These are phyloP conservation scores for Elongisporangium prolatum DNA, from an alignment of 352 stramenopile species.

Conservation along the genomic window DNA sequence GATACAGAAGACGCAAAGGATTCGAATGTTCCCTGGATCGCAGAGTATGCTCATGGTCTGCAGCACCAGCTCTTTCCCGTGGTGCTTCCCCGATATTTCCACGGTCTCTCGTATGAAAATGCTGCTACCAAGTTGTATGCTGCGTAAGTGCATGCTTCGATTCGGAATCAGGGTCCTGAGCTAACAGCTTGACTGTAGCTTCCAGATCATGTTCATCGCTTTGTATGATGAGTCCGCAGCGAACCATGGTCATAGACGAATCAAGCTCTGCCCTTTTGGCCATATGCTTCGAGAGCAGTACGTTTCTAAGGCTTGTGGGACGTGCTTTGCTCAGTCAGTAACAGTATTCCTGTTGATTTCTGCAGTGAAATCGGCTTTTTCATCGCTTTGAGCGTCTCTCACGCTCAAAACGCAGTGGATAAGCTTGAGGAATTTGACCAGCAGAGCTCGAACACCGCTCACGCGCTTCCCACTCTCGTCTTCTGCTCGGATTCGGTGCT, in stretches of 20 bases:
- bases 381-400: slow-evolving; percentile 35
- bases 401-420: slow-evolving; percentile 36
- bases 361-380: slow-evolving; percentile 46
- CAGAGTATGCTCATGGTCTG: slow-evolving; percentile 45
- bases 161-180: too few species aligned
- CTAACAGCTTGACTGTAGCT: too few species aligned
- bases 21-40: slow-evolving; percentile 44
- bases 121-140: slow-evolving; percentile 33
- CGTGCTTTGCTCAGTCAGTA: not conserved
- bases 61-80: slow-evolving; percentile 53
- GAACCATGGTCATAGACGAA: slow-evolving; percentile 15
- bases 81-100: slow-evolving; percentile 32
- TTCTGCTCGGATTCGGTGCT: slow-evolving; percentile 46
- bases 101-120: slow-evolving; percentile 32
- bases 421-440: slow-evolving; percentile 9
- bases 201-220: slow-evolving; percentile 36
- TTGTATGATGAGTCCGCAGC: slow-evolving; percentile 34
- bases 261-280: slow-evolving; percentile 32
- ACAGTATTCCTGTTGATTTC: not conserved
- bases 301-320: slow-evolving; percentile 2
- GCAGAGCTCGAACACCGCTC: not conserved
- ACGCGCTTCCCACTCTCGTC: slow-evolving; percentile 26
- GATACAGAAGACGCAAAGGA: slow-evolving; percentile 28
- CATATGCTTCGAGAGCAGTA: slow-evolving; percentile 37
- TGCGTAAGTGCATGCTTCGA: too few species aligned